Evolutionary conservation across 2,329 filamentous ascomycete species (phyloP), one percentile per base, ranked within the genome.

Genomic region (Exserohilum turcica): DNA sequence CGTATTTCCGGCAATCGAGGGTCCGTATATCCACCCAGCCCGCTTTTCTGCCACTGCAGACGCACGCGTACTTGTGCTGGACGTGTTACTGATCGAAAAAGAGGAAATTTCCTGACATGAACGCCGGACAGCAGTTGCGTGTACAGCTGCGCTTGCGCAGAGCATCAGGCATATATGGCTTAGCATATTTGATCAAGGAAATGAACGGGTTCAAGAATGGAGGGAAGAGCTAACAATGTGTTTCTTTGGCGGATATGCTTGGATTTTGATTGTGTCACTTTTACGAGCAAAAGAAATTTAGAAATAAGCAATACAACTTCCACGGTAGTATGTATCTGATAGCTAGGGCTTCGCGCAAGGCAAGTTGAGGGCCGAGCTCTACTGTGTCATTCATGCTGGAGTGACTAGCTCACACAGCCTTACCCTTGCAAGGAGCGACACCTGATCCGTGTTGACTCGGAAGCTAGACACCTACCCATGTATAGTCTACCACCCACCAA

Each of bases 1-100:
- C 2, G 43, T 46, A 21, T 46, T 37, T 1, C 43, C 43, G n/a
- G 43, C 43, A 29, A 46, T 37, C 13, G 43, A 46, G 8, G 43
- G 43, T 12, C 43, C 33, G 5, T 46, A 46, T 16, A 19, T 4
- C 43, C 43, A 46, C 4, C 43, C 43, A 9, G 33, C 43, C 24
- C 32, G 43, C 32, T 46, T 37, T 28, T 46, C 32, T 36, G 43
- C 43, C n/a, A 46, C 32, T 15, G 32, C 43, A 19, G 16, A 13
- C 15, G 32, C 21, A 46, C 43, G 43, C 32, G 15, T 18, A 36
- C n/a, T 28, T 9, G 4, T 43, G 27, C 27, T 31, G 6, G 39
- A 43, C 5, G 15, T 15, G 27, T 43, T 43, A 15, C 7, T 13
- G 27, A 43, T 31, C 9, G 39, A 16, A 15, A 43, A 43, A 6